A percentile compares a stretch with the other conserved stretches of the same genome.
Evolutionary conservation across 768 basidiomycete genomes (phyloP).

Genomic region (Tylopilus rubrobrunneus): DNA sequence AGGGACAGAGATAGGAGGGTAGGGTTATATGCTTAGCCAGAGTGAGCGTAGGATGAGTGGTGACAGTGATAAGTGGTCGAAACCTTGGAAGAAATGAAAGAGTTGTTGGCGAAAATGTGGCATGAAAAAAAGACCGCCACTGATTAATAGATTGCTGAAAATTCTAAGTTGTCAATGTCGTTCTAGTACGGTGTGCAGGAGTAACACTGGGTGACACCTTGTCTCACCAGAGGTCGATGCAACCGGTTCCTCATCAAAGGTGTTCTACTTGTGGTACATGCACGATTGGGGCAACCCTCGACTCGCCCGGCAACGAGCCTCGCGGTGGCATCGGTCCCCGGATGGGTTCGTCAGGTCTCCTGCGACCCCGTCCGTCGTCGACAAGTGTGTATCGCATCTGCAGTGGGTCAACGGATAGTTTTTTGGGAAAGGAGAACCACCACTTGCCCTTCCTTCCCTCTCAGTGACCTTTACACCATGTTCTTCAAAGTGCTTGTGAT

Average conservation of each 20-base stretch:
- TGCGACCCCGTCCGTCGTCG: conserved; percentile 3
- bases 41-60: no score
- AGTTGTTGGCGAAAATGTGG: no score
- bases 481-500: conserved; percentile 20
- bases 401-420: neutral
- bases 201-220: no score
- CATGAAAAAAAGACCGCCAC: no score
- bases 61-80: no score
- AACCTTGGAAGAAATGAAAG: no score
- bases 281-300: conserved; percentile 22
- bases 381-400: conserved; percentile 15
- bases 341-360: neutral
- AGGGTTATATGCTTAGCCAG: no score
- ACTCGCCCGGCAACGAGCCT: conserved; percentile 24
- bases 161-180: no score
- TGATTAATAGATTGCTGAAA: no score
- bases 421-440: neutral
- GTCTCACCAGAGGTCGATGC: no score
- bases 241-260: neutral
- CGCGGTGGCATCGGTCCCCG: conserved; percentile 23
- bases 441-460: conserved; percentile 19
- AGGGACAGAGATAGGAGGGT: no score
- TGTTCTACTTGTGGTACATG: conserved; percentile 10
- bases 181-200: no score
- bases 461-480: conserved; percentile 14